phyloP scores from a whole-genome alignment of 2,329 filamentous ascomycete genomes.

The Penicillium nordicum region DNA sequence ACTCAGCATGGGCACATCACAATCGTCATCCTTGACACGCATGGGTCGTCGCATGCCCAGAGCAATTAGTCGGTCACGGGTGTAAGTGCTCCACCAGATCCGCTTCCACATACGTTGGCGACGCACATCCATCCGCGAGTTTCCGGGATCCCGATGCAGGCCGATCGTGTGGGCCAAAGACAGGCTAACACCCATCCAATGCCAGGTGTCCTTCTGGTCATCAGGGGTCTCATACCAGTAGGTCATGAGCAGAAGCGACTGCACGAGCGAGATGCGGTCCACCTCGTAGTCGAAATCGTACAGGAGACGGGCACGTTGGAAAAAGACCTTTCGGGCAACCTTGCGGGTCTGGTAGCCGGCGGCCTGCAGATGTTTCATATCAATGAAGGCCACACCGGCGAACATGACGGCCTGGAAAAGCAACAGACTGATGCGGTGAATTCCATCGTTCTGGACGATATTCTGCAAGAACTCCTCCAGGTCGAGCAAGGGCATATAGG shows the following conservation, averaged over 20 bases:
- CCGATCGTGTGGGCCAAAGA: conserved; percentile 92
- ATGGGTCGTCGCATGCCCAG: conserved; percentile 91
- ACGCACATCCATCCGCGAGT: conserved; percentile 68
- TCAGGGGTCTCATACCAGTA: conserved; percentile 98
- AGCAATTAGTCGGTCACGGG: conserved; percentile 88
- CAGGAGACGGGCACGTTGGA: conserved; percentile 80
- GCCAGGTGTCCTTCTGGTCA: conserved; percentile 97
- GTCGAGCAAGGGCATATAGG: conserved; percentile 86
- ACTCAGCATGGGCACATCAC: conserved; percentile 85
- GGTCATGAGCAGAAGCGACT: conserved; percentile 85
- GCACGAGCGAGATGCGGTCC: conserved; percentile 83
- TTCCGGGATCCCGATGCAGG: conserved; percentile 78
- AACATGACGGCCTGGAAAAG: conserved; percentile 96
- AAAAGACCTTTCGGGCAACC: conserved; percentile 81
- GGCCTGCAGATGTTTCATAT: conserved; percentile 69
- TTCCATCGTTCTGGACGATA: conserved; percentile 65
- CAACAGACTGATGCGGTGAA: conserved; percentile 72
- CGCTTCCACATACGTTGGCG: conserved; percentile 86
- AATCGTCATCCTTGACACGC: conserved; percentile 88
- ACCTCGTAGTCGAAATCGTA: conserved; percentile 96
- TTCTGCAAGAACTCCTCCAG: conserved; percentile 56
- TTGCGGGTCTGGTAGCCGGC: conserved; percentile 77
- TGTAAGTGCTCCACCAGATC: conserved; percentile 98
- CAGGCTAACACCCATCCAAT: conserved; percentile 96
- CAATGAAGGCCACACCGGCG: conserved; percentile 81